Conservation (phyloP, 441 rosid species). For the Erodium moschatum region DNA sequence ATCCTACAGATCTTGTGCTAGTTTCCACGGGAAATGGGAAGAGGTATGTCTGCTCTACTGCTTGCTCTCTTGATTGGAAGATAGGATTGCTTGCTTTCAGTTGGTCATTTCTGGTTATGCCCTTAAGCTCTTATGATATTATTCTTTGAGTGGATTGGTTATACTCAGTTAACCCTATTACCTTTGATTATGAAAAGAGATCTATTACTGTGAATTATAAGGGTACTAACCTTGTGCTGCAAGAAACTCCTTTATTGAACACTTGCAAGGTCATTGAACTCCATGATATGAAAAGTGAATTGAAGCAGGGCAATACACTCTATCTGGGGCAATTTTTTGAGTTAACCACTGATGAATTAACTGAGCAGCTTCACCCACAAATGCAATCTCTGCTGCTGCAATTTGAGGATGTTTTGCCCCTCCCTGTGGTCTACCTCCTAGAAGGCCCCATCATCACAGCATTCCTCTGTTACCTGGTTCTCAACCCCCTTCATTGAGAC, state of each 20-base stretch:
- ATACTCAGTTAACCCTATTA: neutral
- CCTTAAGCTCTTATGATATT: neutral
- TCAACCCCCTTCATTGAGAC: neutral
- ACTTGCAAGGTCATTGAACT: neutral
- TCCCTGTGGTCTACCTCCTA: neutral
- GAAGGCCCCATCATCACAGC: neutral
- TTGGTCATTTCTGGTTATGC: neutral
- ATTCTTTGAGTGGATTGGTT: neutral
- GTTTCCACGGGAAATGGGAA: neutral
- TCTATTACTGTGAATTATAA: neutral
- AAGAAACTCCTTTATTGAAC: fast-evolving
- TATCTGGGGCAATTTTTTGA: neutral
- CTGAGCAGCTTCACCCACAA: fast-evolving
- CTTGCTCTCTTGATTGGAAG: neutral
- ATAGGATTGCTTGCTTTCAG: neutral
- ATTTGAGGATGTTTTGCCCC: neutral
- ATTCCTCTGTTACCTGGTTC: neutral
- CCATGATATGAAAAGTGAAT: neutral
- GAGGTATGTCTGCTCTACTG: neutral
- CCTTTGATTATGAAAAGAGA: neutral
- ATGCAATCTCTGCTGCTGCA: neutral
- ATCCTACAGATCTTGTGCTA: neutral
- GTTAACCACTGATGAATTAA: fast-evolving
- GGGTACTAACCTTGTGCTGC: fast-evolving
- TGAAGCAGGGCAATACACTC: neutral